Evolutionary conservation across 176 grass and related monocot species (phyloP).

Genomic region (Bolboschoenus planiculmis): DNA sequence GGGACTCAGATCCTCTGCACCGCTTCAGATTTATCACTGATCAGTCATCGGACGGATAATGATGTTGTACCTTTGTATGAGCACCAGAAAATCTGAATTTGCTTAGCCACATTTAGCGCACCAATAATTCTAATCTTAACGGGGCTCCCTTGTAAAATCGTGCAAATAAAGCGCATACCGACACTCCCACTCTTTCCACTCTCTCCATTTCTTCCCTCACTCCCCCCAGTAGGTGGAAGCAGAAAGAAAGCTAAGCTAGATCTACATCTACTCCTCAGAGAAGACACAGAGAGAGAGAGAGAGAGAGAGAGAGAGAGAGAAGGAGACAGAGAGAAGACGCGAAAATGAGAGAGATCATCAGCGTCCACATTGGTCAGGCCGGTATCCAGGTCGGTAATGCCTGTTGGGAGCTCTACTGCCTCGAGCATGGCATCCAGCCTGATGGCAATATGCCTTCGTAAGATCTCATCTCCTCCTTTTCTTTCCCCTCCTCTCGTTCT

Average conservation of each 20-base stretch:
- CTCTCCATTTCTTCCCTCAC: background rate
- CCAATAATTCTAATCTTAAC: background rate
- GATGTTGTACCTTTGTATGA: too few relatives aligned
- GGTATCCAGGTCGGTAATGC: constrained; percentile 28
- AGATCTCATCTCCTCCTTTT: background rate
- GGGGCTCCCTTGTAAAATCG: background rate
- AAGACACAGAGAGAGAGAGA: background rate
- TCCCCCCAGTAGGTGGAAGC: background rate
- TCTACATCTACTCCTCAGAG: constrained; percentile 4
- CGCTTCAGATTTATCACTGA: background rate
- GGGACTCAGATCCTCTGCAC: background rate
- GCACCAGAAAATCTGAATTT: background rate
- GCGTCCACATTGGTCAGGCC: constrained; percentile 19
- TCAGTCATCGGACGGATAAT: constrained; percentile 1
- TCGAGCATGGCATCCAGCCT: constrained; percentile 27
- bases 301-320: background rate
- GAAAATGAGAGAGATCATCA: constrained; percentile 28
- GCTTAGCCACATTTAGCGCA: background rate
- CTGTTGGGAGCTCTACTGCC: constrained; percentile 27
- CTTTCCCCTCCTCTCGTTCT: background rate
- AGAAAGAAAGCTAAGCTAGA: background rate
- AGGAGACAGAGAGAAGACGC: background rate
- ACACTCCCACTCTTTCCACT: constrained; percentile 15
- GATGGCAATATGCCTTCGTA: constrained; percentile 26
- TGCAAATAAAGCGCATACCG: constrained; percentile 11